Base-by-base conservation (phyloP, 345 rosid species). In the Noccaea caerulescens region DNA sequence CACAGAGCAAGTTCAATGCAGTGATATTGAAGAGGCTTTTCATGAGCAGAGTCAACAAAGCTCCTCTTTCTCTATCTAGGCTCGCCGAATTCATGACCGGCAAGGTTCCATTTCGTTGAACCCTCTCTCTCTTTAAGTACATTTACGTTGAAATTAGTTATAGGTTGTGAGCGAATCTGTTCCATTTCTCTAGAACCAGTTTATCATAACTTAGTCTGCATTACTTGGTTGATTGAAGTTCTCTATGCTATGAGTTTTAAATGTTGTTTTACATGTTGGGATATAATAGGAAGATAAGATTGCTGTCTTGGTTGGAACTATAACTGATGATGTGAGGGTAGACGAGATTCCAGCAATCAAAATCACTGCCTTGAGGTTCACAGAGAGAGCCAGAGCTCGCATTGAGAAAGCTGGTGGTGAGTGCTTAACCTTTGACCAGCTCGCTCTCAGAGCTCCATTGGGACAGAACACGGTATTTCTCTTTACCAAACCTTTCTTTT, bases 391-490 rank as follows among this genome's bases (percentile, higher is more conserved):
- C 0, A 88, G 98, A 50, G 98, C 96, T 27, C 83, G 98, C 75
- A 95, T 95, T 42, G 98, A 87, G 86, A 90, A 90, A 80, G 98
- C 98, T 7, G 99, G 99, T 5, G 97, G 99, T 43, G 97, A 95
- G 78, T 95, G 99, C 81, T 73, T 90, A 58, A 95, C 99, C 27
- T 92, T 95, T 68, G 99, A 92, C 37, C 97, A 94, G 82, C 95
- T 94, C 32, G 93, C 99, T 63, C 84, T 91, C 58, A 83, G 87
- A 76, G 96, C 97, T 67, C 99, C 99, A 1, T 76, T 94, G 77
- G 99, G 99, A 7, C 97, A 94, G 81, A 94, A 94, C 91, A 94
- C 97, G 67, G 99, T 94, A 83, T 3, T 62, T n/a, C 9, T 32
- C 64, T 58, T 63, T 2, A 39, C 46, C 5, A 10, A 25, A 10